Base-by-base conservation (phyloP, 1,139 yeast genomes). In the Kurtzmaniella quercitrusa region DNA sequence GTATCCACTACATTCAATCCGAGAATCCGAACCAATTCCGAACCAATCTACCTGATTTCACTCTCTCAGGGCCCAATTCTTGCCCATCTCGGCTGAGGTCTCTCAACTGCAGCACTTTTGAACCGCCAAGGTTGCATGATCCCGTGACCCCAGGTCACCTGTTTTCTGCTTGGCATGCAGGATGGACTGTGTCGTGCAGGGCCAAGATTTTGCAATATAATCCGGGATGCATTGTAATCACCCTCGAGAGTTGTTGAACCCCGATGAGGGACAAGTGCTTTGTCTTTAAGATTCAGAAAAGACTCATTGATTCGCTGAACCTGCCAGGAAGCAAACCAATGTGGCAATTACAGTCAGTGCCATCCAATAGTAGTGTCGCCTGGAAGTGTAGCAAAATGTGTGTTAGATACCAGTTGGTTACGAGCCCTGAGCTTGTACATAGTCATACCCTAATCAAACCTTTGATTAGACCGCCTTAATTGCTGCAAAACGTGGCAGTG, bases 91-190 rank as follows among this genome's bases (percentile, higher is more conserved):
- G 31, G 31, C n/a, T 7, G 8, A 16, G 11, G 17, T 16, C 21
- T 34, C 4, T 34, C 21, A 15, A 33, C 19, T 18, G 36, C 5
- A 19, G n/a, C n/a, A 12, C 37, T 34, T 11, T 27, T 21, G 23
- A n/a, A 3, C 6, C 12, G 36, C 36, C 10, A 7, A 31, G 36
- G 36, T 31, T 31, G 36, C 36, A 31, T 4, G 18, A 31, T 31
- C 36, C 36, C 38, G 38, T 36, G 38, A 36, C 38, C 38, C 21
- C 4, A 19, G 15, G 38, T 36, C 38, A 36, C 38, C 38, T 19
- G 38, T 14, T 19, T n/a, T 34, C 15, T 10, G 16, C 27, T 19
- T 19, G 25, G 27, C 27, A 18, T 36, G 25, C 38, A 36, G 27
- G 38, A 36, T 10, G 8, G 4, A 8, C 18, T 4, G 23, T 34